Evolutionary conservation across 352 stramenopile genomes (phyloP).

Genomic region (Pythium myriotylum): DNA sequence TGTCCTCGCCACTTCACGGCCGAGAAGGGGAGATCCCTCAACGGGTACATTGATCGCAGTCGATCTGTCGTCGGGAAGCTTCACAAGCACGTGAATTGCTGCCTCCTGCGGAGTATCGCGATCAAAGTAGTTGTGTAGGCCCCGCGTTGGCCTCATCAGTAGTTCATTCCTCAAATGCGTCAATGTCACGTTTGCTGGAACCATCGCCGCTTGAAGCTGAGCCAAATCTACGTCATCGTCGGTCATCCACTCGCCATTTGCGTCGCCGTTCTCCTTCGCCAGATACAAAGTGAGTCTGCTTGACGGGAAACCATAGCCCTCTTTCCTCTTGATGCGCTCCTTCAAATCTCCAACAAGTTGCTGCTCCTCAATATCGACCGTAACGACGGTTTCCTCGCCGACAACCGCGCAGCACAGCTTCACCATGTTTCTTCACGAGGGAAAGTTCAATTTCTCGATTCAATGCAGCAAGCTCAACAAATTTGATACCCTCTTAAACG

Average conservation of each 20-base stretch:
- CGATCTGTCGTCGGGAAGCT: no score
- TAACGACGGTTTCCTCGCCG: no score
- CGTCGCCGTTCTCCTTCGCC: slow-evolving; percentile 13
- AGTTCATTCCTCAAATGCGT: slow-evolving; percentile 5
- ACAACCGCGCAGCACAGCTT: slow-evolving; percentile 2
- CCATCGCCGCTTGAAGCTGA: slow-evolving; percentile 4
- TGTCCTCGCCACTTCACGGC: slow-evolving; percentile 8
- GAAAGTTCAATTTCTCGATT: background rate
- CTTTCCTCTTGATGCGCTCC: no score
- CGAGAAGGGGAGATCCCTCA: slow-evolving; percentile 3
- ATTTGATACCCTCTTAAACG: slow-evolving; percentile 4
- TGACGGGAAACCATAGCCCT: no score
- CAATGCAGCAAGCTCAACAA: slow-evolving; percentile 5
- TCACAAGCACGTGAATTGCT: slow-evolving; percentile 18
- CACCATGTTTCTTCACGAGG: background rate
- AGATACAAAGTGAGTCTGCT: no score
- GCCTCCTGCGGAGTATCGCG: slow-evolving; percentile 1
- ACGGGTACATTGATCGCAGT: slow-evolving; percentile 3
- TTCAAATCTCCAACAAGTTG: no score
- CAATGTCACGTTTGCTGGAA: slow-evolving; percentile 6
- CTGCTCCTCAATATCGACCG: no score
- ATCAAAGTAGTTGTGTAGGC: slow-evolving; percentile 11
- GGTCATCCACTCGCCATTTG: slow-evolving; percentile 13
- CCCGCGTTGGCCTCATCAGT: slow-evolving; percentile 13
- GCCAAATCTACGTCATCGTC: slow-evolving; percentile 8